Evolutionary conservation across 768 basidiomycete species (phyloP), one percentile per base, ranked within the genome.

Genomic region (Naganishia randhawae): DNA sequence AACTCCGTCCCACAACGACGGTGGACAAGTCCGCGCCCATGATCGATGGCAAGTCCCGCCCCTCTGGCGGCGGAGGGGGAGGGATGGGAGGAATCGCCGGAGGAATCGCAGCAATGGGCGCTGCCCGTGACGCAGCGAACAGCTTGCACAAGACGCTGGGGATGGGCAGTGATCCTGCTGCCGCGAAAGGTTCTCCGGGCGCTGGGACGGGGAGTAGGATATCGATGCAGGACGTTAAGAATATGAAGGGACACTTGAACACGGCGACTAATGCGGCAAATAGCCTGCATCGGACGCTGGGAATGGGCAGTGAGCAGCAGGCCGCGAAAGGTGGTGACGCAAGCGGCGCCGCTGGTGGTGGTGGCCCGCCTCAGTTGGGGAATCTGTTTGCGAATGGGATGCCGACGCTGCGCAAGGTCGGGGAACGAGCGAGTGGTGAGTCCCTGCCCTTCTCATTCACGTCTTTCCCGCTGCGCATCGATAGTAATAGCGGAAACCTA

Each of bases 321-420:
- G 45, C 45, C 7, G 45, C n/a, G 45, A 4, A 48, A 48, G 45
- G 45, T 48, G 45, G 45, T 5, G 45, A 22, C 6, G 25, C 2
- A 3, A 13, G 45, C 11, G n/a, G 45, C 25, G 19, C 45, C 1
- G 19, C 45, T 7, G 45, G n/a, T n/a, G 45, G 45, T n/a, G 45
- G 45, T n/a, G 37, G 17, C 10, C 25, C 33, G 35, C 57, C 57
- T 35, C 57, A 61, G 37, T 29, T 61, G 57, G 57, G 57, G 16
- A 61, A 61, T 41, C 41, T 61, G 13, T 94, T 96, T 75, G 91
- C 92, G 51, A 91, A 90, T 16, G 93, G 93, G 1, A 87, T 95
- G 83, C 93, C 93, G 7, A 93, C 90, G 77, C 77, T 96, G 75
- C 94, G 88, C 82, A 86, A 91, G 52, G 85, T 89, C n/a, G 89